Evolutionary conservation across 2,329 filamentous ascomycete genomes (phyloP), one percentile per base, ranked within the genome.

Genomic region (Botrytis medusae): DNA sequence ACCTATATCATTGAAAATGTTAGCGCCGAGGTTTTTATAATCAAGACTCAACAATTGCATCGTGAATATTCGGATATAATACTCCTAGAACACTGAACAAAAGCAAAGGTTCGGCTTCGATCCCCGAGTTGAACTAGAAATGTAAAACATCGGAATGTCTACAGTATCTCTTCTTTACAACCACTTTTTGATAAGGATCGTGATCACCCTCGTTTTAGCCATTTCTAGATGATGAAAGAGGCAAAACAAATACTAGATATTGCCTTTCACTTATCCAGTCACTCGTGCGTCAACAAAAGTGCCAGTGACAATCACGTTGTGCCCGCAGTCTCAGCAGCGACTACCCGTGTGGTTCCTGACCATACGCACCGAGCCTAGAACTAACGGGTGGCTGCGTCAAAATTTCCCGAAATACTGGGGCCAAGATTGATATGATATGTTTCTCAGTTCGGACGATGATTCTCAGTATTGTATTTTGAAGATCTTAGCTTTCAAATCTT

Each of bases 291-390:
- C 64, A 44, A 42, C 51, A 22, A 60, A 57, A 42, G 65, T 68
- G 48, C 57, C 65, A 68, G 48, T 68, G 65, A 68, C 62, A 71
- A 68, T 72, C 70, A 72, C 70, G 62, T 68, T 72, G 70, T 72
- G 37, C 29, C 51, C 48, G 32, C 20, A 42, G 40, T 68, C 46
- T 63, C 59, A 61, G 59, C 40, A 71, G 34, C 32, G 25, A 9
- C 54, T 63, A 63, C n/a, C 65, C 65, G 65, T 57, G 65, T 68
- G 48, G 65, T 54, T 57, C 34, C 34, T 57, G 34, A 68, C 25
- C 25, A 68, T 20, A 68, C 48, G 64, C 54, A 61, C 20, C 67
- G 59, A 37, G 46, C 48, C 64, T 40, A 61, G 14, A 61, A 61
- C 37, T 25, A 60, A 72, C 51, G 70, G 70, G 62, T 72, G 29